phyloP scores from a whole-genome alignment of 2,329 filamentous ascomycete genomes.

The Incumbomyces delicatus region DNA sequence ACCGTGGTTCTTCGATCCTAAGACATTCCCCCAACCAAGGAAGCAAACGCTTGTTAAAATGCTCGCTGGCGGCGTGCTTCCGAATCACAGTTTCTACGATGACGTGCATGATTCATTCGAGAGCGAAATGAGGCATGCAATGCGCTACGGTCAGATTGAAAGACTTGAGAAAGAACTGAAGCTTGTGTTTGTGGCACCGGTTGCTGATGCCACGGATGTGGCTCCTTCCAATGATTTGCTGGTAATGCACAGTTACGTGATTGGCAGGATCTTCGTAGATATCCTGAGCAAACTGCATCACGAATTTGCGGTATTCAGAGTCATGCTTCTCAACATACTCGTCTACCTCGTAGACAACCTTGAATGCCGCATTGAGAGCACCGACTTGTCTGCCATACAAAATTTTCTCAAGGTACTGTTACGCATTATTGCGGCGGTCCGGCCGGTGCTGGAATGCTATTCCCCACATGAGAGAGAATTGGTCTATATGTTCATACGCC shows the following conservation, averaged over 20 bases:
- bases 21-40: conserved; percentile 1
- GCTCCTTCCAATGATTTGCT: neutral
- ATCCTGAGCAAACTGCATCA: neutral
- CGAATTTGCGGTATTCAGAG: neutral
- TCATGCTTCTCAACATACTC: neutral
- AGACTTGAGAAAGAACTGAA: conserved; percentile 2
- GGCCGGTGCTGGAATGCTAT: neutral
- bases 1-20: conserved; percentile 1
- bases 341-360: neutral
- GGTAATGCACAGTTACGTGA: neutral
- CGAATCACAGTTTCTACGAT: neutral
- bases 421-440: neutral
- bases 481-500: neutral
- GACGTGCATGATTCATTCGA: neutral
- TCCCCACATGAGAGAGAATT: neutral
- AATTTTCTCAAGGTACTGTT: neutral
- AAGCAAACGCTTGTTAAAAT: neutral
- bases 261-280: neutral
- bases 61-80: neutral
- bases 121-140: neutral
- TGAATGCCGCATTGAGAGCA: neutral
- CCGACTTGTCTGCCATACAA: neutral
- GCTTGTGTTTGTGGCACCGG: neutral
- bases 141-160: neutral
- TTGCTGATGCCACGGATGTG: neutral